phyloP scores from a whole-genome alignment of 306 rosid species.

The Rosa rugosa region DNA sequence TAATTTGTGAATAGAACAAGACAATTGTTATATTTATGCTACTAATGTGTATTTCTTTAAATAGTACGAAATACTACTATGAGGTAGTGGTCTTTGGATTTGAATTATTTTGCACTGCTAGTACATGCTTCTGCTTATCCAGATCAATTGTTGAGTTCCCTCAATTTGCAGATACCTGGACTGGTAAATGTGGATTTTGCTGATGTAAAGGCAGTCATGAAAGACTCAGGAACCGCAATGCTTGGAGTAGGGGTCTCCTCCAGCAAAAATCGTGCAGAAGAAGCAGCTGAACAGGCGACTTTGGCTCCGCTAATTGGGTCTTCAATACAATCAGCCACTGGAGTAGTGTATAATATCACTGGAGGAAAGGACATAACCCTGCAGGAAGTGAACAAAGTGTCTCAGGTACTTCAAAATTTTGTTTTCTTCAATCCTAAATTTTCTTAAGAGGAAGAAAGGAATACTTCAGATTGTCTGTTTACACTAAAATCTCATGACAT shows the following conservation, averaged over 20 bases:
- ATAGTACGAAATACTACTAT: background rate
- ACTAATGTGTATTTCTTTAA: background rate
- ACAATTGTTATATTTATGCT: background rate
- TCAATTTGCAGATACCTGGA: slow-evolving; percentile 81
- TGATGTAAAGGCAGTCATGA: slow-evolving; percentile 98
- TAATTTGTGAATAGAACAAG: background rate
- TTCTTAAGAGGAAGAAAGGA: background rate
- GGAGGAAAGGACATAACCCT: slow-evolving; percentile 98
- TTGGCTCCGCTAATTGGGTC: slow-evolving; percentile 97
- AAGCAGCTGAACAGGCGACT: slow-evolving; percentile 98
- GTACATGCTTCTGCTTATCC: slow-evolving; percentile 1
- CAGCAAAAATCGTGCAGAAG: slow-evolving; percentile 97
- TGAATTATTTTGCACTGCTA: background rate
- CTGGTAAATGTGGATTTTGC: slow-evolving; percentile 99
- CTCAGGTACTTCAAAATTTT: slow-evolving; percentile 63
- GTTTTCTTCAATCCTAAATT: background rate
- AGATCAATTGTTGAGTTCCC: slow-evolving; percentile 15
- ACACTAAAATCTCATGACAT: background rate
- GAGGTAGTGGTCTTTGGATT: slow-evolving; percentile 5
- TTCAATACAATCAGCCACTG: slow-evolving; percentile 96
- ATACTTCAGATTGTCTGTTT: background rate
- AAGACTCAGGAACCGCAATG: slow-evolving; percentile 99
- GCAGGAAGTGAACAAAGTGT: slow-evolving; percentile 96
- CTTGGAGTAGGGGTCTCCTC: slow-evolving; percentile 98
- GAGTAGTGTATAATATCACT: slow-evolving; percentile 93